Percentiles rank a stretch among this genome's conserved stretches.
phyloP scores from a whole-genome alignment of 2,329 filamentous ascomycete species.

The Ophiostoma himal-ulmi region DNA sequence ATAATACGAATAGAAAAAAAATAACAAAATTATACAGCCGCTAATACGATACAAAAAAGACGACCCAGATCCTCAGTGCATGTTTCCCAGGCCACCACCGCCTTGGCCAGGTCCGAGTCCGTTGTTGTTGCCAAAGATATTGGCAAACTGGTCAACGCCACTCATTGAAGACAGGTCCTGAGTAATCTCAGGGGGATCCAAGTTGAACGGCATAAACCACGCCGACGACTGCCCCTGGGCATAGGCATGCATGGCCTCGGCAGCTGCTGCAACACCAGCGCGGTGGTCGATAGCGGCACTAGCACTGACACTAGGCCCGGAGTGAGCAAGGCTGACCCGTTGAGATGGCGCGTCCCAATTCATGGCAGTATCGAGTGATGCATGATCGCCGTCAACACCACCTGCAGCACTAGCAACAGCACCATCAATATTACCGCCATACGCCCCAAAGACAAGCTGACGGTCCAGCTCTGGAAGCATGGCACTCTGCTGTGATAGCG shows the following conservation, averaged over 20 bases:
- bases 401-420: slow-evolving; percentile 30
- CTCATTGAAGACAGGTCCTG: slow-evolving; percentile 43
- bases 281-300: slow-evolving; percentile 13
- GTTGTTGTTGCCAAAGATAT: slow-evolving; percentile 40
- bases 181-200: slow-evolving; percentile 64
- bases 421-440: slow-evolving; percentile 48
- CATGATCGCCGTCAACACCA: slow-evolving; percentile 35
- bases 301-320: not conserved
- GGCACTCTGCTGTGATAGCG: slow-evolving; percentile 44
- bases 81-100: not conserved
- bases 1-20: not conserved
- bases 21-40: not conserved
- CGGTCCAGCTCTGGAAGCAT: slow-evolving; percentile 66
- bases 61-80: not conserved
- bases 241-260: slow-evolving; percentile 29
- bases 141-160: slow-evolving; percentile 45
- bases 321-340: slow-evolving; percentile 13
- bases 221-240: slow-evolving; percentile 54
- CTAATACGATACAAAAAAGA: not conserved
- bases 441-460: slow-evolving; percentile 70
- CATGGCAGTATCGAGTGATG: slow-evolving; percentile 38
- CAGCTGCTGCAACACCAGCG: not conserved
- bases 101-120: not conserved
- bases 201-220: slow-evolving; percentile 92
- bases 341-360: slow-evolving; percentile 36